Percentiles rank a stretch among this genome's conserved stretches.
phyloP scores from a whole-genome alignment of 257 asterid species.

The Eucommia ulmoides region DNA sequence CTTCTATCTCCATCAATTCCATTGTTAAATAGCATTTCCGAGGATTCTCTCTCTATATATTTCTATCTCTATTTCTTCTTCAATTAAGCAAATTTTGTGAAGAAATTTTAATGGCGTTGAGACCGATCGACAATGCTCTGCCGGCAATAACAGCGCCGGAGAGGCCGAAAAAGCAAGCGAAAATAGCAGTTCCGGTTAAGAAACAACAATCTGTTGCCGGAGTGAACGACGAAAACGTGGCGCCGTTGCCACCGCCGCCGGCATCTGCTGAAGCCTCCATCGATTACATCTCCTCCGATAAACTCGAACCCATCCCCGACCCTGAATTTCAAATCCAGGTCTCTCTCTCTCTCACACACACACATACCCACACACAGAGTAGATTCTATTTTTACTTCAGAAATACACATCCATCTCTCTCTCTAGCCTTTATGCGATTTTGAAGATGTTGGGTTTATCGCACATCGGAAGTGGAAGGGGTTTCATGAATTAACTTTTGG shows the following conservation, averaged over 20 bases:
- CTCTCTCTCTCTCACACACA: background rate
- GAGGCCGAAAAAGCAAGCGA: conserved; percentile 71
- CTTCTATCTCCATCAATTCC: too few relatives aligned
- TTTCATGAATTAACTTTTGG: too few relatives aligned
- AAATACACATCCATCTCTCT: too few relatives aligned
- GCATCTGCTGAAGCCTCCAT: conserved; percentile 39
- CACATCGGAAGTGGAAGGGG: too few relatives aligned
- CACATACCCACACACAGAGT: too few relatives aligned
- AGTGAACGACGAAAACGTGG: conserved; percentile 66
- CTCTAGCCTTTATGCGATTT: too few relatives aligned
- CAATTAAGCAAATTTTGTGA: too few relatives aligned
- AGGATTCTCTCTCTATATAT: too few relatives aligned
- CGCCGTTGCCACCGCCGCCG: conserved; percentile 31
- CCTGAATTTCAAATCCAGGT: conserved; percentile 66
- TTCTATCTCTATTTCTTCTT: too few relatives aligned
- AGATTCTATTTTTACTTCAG: too few relatives aligned
- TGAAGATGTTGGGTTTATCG: too few relatives aligned
- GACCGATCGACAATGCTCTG: conserved; percentile 70
- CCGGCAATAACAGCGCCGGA: conserved; percentile 32
- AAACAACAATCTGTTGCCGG: conserved; percentile 30
- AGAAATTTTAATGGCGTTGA: conserved; percentile 91
- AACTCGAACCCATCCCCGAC: conserved; percentile 42
- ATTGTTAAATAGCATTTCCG: too few relatives aligned
- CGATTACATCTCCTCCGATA: conserved; percentile 61
- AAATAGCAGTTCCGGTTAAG: conserved; percentile 23